These are phyloP conservation scores for Phytophthora pini DNA, from an alignment of 352 stramenopile species.

Conservation along the genomic window DNA sequence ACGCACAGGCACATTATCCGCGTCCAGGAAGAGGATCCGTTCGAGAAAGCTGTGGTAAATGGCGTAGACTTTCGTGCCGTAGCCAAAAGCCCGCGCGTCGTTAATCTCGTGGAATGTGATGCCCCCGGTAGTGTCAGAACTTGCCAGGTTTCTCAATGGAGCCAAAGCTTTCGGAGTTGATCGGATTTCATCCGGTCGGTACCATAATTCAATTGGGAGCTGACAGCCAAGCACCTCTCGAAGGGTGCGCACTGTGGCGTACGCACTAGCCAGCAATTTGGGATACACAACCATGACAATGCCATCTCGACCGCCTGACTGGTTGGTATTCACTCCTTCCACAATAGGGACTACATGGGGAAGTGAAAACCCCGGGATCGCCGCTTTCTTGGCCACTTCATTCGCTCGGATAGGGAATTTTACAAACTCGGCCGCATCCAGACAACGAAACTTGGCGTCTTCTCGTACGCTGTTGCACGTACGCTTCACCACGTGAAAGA, in stretches of 20 bases:
- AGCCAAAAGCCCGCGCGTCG: conserved; percentile 46
- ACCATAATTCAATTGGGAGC: conserved; percentile 68
- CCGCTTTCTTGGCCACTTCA: conserved; percentile 38
- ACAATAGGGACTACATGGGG: conserved; percentile 20
- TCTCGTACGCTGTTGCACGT: conserved; percentile 55
- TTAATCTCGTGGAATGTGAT: conserved; percentile 43
- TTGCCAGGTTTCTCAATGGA: conserved; percentile 26
- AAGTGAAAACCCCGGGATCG: conserved; percentile 11
- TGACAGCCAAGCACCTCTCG: conserved; percentile 21
- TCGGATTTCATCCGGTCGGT: conserved; percentile 40
- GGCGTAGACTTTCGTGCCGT: conserved; percentile 58
- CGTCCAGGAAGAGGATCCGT: conserved; percentile 59
- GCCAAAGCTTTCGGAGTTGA: conserved; percentile 7
- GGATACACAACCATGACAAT: conserved; percentile 34
- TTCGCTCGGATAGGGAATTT: conserved; percentile 55
- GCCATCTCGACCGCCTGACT: conserved; percentile 17
- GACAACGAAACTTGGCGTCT: conserved; percentile 56
- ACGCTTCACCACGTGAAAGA: conserved; percentile 45
- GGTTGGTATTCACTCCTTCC: conserved; percentile 13
- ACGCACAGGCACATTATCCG: conserved; percentile 54
- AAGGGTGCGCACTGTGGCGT: conserved; percentile 21
- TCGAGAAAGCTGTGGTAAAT: conserved; percentile 53
- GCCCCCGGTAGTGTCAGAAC: conserved; percentile 6
- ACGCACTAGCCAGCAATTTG: conserved; percentile 19
- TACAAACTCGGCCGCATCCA: conserved; percentile 61